Percentiles rank a stretch among this genome's conserved stretches.
Evolutionary conservation across 306 rosid genomes (phyloP).

Genomic region (Vigna hirtella): DNA sequence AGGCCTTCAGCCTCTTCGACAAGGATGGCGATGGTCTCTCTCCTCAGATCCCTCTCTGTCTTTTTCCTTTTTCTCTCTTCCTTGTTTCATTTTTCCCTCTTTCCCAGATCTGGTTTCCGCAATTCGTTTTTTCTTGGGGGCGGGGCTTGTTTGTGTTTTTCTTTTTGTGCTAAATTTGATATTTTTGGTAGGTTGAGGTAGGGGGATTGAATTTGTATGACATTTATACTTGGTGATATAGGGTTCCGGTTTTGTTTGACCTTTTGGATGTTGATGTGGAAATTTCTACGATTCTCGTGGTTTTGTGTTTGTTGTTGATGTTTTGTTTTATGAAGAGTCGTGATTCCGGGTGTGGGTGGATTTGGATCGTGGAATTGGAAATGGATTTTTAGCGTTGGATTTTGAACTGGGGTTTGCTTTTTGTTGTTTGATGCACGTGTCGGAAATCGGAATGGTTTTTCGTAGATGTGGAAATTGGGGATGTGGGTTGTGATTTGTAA

Average conservation of each 20-base stretch:
- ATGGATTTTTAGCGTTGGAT: neutral
- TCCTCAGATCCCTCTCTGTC: slow-evolving; percentile 53
- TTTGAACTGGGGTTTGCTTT: slow-evolving; percentile 11
- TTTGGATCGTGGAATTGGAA: slow-evolving; percentile 27
- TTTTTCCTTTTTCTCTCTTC: neutral
- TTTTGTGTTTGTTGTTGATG: slow-evolving; percentile 9
- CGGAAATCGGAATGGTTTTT: slow-evolving; percentile 11
- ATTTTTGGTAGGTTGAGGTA: neutral
- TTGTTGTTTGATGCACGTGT: neutral
- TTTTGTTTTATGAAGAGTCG: neutral
- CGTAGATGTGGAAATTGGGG: slow-evolving; percentile 15
- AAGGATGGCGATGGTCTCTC: slow-evolving; percentile 85
- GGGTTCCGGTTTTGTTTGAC: slow-evolving; percentile 32
- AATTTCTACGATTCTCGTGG: neutral
- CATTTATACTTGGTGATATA: neutral
- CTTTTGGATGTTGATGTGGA: slow-evolving; percentile 3
- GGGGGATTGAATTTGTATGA: neutral
- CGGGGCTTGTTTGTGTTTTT: slow-evolving; percentile 39
- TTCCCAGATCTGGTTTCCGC: slow-evolving; percentile 43
- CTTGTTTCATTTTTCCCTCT: neutral
- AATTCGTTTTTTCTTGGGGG: slow-evolving; percentile 13
- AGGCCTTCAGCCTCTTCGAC: slow-evolving; percentile 84
- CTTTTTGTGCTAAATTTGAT: neutral
- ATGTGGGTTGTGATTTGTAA: neutral
- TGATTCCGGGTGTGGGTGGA: neutral